A percentile compares a stretch with the other conserved stretches of the same genome.
These are phyloP conservation scores for Calophaca sinica DNA, from an alignment of 306 rosid species.

Conservation along the genomic window DNA sequence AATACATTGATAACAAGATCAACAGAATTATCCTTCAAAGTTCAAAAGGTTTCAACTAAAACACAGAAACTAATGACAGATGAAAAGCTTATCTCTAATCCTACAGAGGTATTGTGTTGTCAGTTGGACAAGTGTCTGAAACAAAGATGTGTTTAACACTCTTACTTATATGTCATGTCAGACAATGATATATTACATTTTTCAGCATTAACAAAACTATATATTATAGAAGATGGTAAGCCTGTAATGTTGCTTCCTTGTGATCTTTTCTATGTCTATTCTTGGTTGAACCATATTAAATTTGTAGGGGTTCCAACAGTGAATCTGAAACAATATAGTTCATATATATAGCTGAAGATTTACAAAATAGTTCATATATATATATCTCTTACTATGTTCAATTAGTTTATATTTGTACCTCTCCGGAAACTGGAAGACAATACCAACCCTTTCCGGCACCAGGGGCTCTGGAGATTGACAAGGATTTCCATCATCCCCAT, in stretches of 20 bases:
- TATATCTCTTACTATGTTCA: constrained; percentile 16
- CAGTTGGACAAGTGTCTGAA: constrained; percentile 6
- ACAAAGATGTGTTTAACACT: constrained; percentile 24
- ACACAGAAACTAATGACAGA: constrained; percentile 24
- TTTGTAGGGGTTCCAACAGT: constrained; percentile 8
- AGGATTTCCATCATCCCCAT: constrained; percentile 73
- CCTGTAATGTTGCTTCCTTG: background rate
- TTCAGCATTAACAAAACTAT: constrained; percentile 12
- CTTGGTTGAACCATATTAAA: constrained; percentile 11
- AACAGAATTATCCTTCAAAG: constrained; percentile 6
- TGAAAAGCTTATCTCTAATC: constrained; percentile 15
- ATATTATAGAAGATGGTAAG: constrained; percentile 3
- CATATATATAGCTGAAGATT: constrained; percentile 27
- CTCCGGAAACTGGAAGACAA: constrained; percentile 97
- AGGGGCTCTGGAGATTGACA: constrained; percentile 63
- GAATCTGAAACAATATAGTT: background rate
- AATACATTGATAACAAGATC: constrained; percentile 17
- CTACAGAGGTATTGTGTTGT: background rate
- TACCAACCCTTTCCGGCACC: constrained; percentile 84
- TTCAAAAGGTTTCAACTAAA: constrained; percentile 33
- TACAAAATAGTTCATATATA: constrained; percentile 6
- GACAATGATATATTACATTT: constrained; percentile 19
- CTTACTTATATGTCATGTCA: constrained; percentile 5
- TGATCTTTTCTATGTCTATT: constrained; percentile 13
- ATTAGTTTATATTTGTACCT: constrained; percentile 58